Evolutionary conservation across 441 rosid species (phyloP), one percentile per base, ranked within the genome.

Genomic region (Syzygium syzygioides): DNA sequence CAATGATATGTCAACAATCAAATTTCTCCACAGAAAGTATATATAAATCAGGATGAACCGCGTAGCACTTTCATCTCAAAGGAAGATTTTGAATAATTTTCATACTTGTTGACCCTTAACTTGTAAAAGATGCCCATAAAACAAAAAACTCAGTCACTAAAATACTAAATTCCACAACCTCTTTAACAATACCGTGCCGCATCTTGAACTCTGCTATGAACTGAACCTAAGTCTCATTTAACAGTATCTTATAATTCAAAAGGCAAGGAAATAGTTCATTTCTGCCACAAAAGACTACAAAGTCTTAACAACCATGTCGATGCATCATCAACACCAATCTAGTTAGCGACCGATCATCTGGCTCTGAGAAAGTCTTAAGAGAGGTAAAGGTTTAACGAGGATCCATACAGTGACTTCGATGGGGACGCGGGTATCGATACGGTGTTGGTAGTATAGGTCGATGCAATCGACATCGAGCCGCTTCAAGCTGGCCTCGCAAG

Each of bases 401-500:
- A 87, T 30, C 48, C 85, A 30, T 86, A 87, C 88, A 32, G 88
- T 76, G 59, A 52, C 68, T 87, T 87, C 88, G 4, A 87, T 87
- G 45, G 88, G 88, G 57, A 87, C 53, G 26, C 62, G 53, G 12
- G 60, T 87, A 55, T 87, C 88, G 8, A 87, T 55, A 3, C 88
- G 88, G 32, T 87, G 88, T 14, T 87, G 88, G 18, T 55, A 87
- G 52, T 87, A 87, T 9, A 87, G 88, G 56, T 87, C 85, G n/a
- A 87, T 87, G 85, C 85, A 87, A 37, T 87, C 85, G 50, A 87
- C 28, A n/a, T 71, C 59, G 26, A 87, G 88, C 50, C 88, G 68
- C 85, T 87, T 71, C 88, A 87, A 76, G 85, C 85, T 87, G 45
- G 57, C 88, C 85, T 87, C 88, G 28, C 88, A 87, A 71, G 64